phyloP scores from a whole-genome alignment of 2,329 filamentous ascomycete genomes.

The Aspergillus latus region DNA sequence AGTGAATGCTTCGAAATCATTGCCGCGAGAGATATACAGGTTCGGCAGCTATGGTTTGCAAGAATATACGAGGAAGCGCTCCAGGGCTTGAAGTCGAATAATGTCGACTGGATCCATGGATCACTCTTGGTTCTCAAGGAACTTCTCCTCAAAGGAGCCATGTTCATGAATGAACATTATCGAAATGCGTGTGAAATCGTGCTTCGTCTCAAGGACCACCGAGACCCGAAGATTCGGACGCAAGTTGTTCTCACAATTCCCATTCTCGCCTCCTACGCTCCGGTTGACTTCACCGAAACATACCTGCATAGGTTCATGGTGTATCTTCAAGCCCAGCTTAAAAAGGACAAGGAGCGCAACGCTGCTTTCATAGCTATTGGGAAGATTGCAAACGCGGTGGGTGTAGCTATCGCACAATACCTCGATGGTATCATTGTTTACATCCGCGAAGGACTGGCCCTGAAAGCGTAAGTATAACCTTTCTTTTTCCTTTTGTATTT shows the following conservation, averaged over 20 bases:
- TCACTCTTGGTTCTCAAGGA: constrained; percentile 91
- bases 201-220: constrained; percentile 87
- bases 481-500: not conserved
- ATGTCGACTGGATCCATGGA: constrained; percentile 88
- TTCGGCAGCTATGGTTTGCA: constrained; percentile 83
- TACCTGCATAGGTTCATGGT: constrained; percentile 98
- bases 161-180: constrained; percentile 99
- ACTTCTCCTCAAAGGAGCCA: constrained; percentile 87
- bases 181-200: constrained; percentile 90
- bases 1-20: constrained; percentile 96
- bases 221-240: constrained; percentile 80
- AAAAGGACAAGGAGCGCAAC: constrained; percentile 91
- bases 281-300: constrained; percentile 79
- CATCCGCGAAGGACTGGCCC: constrained; percentile 83
- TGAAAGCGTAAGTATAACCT: constrained; percentile 61
- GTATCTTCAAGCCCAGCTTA: constrained; percentile 87
- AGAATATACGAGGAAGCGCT: constrained; percentile 87
- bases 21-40: constrained; percentile 81
- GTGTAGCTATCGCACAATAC: constrained; percentile 91
- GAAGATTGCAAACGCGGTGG: constrained; percentile 93
- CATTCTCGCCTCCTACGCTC: constrained; percentile 87
- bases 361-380: constrained; percentile 94
- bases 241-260: constrained; percentile 91
- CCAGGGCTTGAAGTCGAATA: constrained; percentile 73
- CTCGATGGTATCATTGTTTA: constrained; percentile 91